Conservation (phyloP, 2,329 filamentous ascomycete species). For the Rugonectria rugulosa region DNA sequence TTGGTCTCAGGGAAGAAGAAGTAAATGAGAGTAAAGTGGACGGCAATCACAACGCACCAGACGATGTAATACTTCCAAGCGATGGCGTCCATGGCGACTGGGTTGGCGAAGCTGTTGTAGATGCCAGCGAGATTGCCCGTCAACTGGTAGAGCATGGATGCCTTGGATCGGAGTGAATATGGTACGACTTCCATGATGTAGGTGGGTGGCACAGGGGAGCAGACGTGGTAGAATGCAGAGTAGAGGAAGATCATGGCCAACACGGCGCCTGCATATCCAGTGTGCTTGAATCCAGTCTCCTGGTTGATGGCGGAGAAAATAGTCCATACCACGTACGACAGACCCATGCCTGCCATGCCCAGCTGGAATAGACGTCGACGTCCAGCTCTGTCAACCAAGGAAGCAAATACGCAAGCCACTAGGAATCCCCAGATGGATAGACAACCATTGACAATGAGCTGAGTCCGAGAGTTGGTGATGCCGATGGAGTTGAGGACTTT, state of each 20-base stretch:
- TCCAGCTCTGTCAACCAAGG: slow-evolving; percentile 50
- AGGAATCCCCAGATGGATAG: slow-evolving; percentile 46
- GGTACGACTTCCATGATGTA: slow-evolving; percentile 56
- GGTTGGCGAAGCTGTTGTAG: slow-evolving; percentile 53
- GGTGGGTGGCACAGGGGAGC: slow-evolving; percentile 50
- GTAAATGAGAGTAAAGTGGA: slow-evolving; percentile 36
- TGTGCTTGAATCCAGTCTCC: slow-evolving; percentile 33
- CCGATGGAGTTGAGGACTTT: slow-evolving; percentile 50
- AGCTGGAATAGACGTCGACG: slow-evolving; percentile 50
- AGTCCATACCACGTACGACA: slow-evolving; percentile 50
- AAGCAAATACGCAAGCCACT: slow-evolving; percentile 44
- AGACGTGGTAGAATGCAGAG: slow-evolving; percentile 40
- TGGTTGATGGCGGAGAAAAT: slow-evolving; percentile 47
- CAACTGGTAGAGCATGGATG: slow-evolving; percentile 41
- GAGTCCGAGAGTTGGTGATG: slow-evolving; percentile 42
- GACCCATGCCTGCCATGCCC: slow-evolving; percentile 45
- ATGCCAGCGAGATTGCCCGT: slow-evolving; percentile 38
- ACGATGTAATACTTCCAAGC: slow-evolving; percentile 55
- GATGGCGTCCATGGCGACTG: slow-evolving; percentile 50
- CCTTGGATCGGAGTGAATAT: slow-evolving; percentile 41
- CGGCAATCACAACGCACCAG: slow-evolving; percentile 45
- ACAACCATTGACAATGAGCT: slow-evolving; percentile 42
- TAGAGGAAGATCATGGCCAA: slow-evolving; percentile 47
- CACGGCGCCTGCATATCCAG: slow-evolving; percentile 51
- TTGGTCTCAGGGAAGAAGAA: slow-evolving; percentile 39